These are phyloP conservation scores for Penicillium sp. DNA, from an alignment of 2,329 filamentous ascomycete species.

Conservation along the genomic window DNA sequence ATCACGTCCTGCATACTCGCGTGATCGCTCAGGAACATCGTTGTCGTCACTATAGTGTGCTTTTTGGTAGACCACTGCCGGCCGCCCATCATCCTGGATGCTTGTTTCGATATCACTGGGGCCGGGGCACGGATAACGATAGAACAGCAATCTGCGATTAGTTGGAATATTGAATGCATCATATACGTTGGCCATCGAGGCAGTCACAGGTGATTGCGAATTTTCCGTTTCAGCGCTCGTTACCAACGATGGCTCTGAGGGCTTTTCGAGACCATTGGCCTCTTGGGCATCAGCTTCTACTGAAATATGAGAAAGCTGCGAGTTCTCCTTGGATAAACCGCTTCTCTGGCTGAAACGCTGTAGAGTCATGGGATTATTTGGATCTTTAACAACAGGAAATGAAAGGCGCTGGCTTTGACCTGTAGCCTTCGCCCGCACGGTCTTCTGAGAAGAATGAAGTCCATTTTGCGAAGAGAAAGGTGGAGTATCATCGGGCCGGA, in stretches of 20 bases:
- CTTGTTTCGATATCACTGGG: constrained; percentile 51
- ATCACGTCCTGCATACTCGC: constrained; percentile 84
- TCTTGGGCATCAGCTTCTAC: background rate
- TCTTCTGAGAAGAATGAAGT: constrained; percentile 25
- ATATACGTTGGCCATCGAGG: constrained; percentile 22
- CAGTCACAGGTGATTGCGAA: constrained; percentile 16
- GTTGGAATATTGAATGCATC: constrained; percentile 27
- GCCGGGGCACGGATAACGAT: constrained; percentile 24
- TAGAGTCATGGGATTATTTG: constrained; percentile 60
- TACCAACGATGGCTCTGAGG: constrained; percentile 19
- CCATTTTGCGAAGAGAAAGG: constrained; percentile 17
- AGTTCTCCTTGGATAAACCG: constrained; percentile 48
- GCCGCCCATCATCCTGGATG: constrained; percentile 54
- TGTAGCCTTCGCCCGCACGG: constrained; percentile 23
- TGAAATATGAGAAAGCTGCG: constrained; percentile 18
- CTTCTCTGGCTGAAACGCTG: constrained; percentile 64
- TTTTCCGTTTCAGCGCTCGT: background rate
- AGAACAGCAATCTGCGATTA: constrained; percentile 22
- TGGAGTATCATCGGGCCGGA: background rate
- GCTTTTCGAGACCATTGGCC: constrained; percentile 3
- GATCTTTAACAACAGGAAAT: constrained; percentile 75
- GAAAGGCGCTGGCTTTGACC: constrained; percentile 48
- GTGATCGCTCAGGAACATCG: constrained; percentile 71
- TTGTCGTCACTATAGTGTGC: constrained; percentile 79
- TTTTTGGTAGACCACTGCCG: constrained; percentile 74